A percentile compares a stretch with the other conserved stretches of the same genome.
Conservation (phyloP, 495 filamentous ascomycete species). For the Podospora anserina region DNA sequence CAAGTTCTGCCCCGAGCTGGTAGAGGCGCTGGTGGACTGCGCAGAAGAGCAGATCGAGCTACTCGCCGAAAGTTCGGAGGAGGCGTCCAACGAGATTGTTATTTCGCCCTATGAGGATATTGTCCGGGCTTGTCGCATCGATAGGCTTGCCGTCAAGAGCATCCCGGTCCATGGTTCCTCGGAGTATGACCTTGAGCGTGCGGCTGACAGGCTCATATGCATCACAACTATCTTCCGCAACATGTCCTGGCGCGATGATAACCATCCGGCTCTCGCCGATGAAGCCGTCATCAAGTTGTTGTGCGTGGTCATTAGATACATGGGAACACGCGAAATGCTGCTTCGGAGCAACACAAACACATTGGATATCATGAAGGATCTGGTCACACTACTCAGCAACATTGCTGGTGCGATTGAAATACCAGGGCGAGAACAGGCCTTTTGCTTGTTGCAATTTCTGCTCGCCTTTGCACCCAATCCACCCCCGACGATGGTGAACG, state of each 20-base stretch:
- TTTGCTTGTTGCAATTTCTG: slow-evolving; percentile 82
- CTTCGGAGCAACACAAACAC: slow-evolving; percentile 76
- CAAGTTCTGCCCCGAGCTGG: slow-evolving; percentile 77
- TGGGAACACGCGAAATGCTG: slow-evolving; percentile 87
- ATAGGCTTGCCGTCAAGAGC: slow-evolving; percentile 66
- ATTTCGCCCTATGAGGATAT: slow-evolving; percentile 85
- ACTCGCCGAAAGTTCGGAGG: slow-evolving; percentile 72
- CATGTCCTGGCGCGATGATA: slow-evolving; percentile 74
- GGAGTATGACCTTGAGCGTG: slow-evolving; percentile 79
- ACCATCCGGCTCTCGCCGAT: slow-evolving; percentile 68
- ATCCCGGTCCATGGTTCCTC: slow-evolving; percentile 69
- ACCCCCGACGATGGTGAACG: slow-evolving; percentile 50
- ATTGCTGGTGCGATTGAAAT: slow-evolving; percentile 75
- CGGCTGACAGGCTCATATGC: slow-evolving; percentile 81
- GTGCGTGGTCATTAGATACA: slow-evolving; percentile 73
- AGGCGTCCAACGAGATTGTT: slow-evolving; percentile 78
- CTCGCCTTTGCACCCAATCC: slow-evolving; percentile 82
- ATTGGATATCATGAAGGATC: slow-evolving; percentile 94
- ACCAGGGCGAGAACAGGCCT: slow-evolving; percentile 82
- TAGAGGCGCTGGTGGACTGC: slow-evolving; percentile 85
- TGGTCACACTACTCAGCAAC: slow-evolving; percentile 84
- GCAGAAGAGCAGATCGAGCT: slow-evolving; percentile 81
- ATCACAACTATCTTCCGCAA: slow-evolving; percentile 92
- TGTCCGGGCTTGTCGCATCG: slow-evolving; percentile 67
- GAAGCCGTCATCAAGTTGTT: slow-evolving; percentile 75